Percentiles rank a stretch among this genome's conserved stretches.
phyloP scores from a whole-genome alignment of 192 early-diverging fungal genomes.

The Entrophospora sp. region DNA sequence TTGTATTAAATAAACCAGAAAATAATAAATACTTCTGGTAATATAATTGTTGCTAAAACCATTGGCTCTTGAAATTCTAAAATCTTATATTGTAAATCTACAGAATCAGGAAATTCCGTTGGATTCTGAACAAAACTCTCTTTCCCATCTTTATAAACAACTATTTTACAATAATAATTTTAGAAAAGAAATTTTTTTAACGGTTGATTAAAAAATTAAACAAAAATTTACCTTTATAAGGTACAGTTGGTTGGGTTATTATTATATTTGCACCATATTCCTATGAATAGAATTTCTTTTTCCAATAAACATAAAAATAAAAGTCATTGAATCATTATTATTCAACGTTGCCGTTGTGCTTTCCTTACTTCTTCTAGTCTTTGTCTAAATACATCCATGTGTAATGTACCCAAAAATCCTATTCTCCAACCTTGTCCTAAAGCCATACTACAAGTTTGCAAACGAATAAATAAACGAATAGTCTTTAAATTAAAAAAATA shows the following conservation, averaged over 20 bases:
- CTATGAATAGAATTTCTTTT: too few species aligned
- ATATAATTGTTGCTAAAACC: conserved; percentile 85
- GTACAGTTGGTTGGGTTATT: conserved; percentile 88
- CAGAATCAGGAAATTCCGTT: conserved; percentile 79
- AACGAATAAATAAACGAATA: too few species aligned
- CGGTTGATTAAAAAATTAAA: too few species aligned
- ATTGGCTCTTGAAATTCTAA: conserved; percentile 78
- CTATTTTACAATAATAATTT: conserved; percentile 22
- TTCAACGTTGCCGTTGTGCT: too few species aligned
- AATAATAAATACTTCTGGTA: conserved; percentile 53
- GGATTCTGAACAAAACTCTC: conserved; percentile 67
- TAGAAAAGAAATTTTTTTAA: too few species aligned
- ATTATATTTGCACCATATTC: conserved; percentile 89
- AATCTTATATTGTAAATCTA: conserved; percentile 54
- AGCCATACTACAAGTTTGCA: too few species aligned
- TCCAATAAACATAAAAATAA: too few species aligned
- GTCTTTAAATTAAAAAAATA: too few species aligned
- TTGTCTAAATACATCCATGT: conserved; percentile 98
- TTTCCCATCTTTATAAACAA: conserved; percentile 39
- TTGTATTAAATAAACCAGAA: neutral
- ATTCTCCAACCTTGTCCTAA: conserved; percentile 94
- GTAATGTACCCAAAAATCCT: conserved; percentile 91
- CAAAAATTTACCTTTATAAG: conserved; percentile 57
- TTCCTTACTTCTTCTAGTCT: conserved; percentile 64
- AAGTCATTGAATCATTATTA: too few species aligned